These are phyloP conservation scores for Geranomyces michiganensis DNA, from an alignment of 192 early-diverging fungal species.

Conservation along the genomic window DNA sequence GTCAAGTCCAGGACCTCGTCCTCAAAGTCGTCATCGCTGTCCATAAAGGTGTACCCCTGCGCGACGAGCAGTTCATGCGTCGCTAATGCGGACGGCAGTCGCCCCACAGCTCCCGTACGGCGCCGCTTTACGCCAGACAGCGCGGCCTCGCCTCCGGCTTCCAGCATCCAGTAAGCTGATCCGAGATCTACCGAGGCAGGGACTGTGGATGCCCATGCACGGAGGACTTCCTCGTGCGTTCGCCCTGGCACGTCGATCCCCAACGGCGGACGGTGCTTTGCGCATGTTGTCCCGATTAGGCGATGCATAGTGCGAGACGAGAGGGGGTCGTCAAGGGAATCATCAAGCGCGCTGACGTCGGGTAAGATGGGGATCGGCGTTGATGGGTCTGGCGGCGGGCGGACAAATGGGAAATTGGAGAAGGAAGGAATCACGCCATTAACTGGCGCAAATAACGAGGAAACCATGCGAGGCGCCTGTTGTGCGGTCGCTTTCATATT, in stretches of 20 bases:
- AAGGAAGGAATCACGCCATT: background rate
- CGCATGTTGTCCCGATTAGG: constrained; percentile 2
- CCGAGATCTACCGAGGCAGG: constrained; percentile 18
- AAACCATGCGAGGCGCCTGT: background rate
- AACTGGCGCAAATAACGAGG: background rate
- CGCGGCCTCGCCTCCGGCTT: background rate
- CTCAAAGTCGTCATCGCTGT: no score
- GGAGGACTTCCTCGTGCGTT: background rate
- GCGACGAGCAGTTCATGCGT: no score
- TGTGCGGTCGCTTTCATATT: background rate
- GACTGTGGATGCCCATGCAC: constrained; percentile 11
- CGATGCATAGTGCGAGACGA: background rate
- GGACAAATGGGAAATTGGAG: background rate
- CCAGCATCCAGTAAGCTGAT: background rate
- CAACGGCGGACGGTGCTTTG: background rate
- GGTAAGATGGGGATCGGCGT: background rate
- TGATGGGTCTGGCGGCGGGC: background rate
- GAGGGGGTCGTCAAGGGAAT: background rate
- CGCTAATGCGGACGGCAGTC: no score
- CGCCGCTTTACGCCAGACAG: no score
- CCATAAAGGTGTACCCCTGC: no score
- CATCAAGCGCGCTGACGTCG: no score
- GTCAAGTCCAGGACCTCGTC: no score
- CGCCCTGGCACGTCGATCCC: constrained; percentile 1
- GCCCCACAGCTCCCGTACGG: no score